Evolutionary conservation across 495 filamentous ascomycete species (phyloP).

Genomic region (Viridothelium virens): DNA sequence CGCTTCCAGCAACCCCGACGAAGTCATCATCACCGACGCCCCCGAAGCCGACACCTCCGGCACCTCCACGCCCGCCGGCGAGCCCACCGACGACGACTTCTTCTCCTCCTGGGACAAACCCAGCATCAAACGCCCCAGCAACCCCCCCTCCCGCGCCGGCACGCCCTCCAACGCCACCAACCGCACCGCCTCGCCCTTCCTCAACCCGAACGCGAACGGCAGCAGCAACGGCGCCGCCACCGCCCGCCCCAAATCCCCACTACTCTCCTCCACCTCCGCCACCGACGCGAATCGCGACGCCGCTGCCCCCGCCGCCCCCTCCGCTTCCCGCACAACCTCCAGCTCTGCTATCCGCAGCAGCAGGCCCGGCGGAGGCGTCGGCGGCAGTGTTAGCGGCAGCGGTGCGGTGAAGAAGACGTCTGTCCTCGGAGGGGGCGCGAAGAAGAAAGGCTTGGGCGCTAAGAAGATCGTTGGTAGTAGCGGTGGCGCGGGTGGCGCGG

Average conservation of each 20-base stretch:
- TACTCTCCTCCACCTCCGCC: slow-evolving; percentile 42
- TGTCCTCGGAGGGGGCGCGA: slow-evolving; percentile 63
- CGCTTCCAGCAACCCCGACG: slow-evolving; percentile 61
- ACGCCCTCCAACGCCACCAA: slow-evolving; percentile 76
- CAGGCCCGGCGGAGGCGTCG: slow-evolving; percentile 13
- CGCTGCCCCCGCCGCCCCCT: slow-evolving; percentile 40
- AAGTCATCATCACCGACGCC: slow-evolving; percentile 77
- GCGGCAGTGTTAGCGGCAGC: slow-evolving; percentile 37
- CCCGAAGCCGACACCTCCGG: slow-evolving; percentile 52
- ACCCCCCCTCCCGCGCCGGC: slow-evolving; percentile 82
- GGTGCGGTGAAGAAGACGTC: slow-evolving; percentile 60
- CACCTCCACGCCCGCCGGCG: slow-evolving; percentile 63
- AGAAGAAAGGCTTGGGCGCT: slow-evolving; percentile 85
- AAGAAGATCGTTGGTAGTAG: slow-evolving; percentile 59
- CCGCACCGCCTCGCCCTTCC: slow-evolving; percentile 80
- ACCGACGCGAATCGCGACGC: slow-evolving; percentile 42
- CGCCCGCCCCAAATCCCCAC: slow-evolving; percentile 70
- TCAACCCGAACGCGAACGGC: slow-evolving; percentile 62
- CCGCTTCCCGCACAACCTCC: slow-evolving; percentile 62
- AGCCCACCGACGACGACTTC: slow-evolving; percentile 76
- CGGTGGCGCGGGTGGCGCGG: slow-evolving; percentile 32
- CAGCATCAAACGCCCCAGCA: slow-evolving; percentile 90
- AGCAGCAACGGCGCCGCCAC: slow-evolving; percentile 62
- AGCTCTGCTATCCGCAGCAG: slow-evolving; percentile 58
- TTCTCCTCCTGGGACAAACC: slow-evolving; percentile 99